Base-by-base conservation (phyloP, 2,329 filamentous ascomycete genomes). In the Nothophoma quercina region DNA sequence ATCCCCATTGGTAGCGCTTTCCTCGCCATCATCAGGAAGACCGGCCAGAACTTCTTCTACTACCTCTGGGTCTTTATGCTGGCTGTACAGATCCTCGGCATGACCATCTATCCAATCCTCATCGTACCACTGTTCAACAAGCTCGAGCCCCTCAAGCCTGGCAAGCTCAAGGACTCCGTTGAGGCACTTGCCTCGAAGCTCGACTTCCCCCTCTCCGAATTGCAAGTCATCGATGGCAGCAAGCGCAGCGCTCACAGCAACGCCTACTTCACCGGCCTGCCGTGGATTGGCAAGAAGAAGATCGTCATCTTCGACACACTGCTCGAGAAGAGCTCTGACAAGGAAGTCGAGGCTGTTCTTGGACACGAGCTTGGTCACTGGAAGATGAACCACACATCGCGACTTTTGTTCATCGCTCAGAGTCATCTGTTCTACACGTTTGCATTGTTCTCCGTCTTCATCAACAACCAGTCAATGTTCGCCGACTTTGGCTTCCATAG, bases 221-320 rank as follows among this genome's bases (percentile, higher is more conserved):
- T 99, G 35, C 91, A 96, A 71, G 93, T 98, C 69, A 99, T 99
- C 68, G 91, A 96, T 72, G 91, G 91, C 41, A 93, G 89, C 79
- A 93, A 93, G 81, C 85, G 91, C 65, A 91, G 88, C 71, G 89
- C 90, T 19, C 91, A 96, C 78, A 92, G 88, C 78, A 96, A 96
- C 70, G 90, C 91, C 16, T 96, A 96, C 78, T 99, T 99, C 80
- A 97, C 96, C 67, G 95, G 95, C 55, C 85, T 99, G 49, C 95
- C 95, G 33, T 99, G 93, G 93, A 70, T 73, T 33, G 70, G 70
- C 36, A 97, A 97, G 85, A 98, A 98, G 85, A 96, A 98, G 81
- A 99, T 99, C 80, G 95, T 99, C 69, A 96, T 99, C 71, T 99
- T 96, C 74, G 95, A 99, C 73, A 99, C 96, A 5, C 79, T 99